Base-by-base conservation (phyloP, 2,329 filamentous ascomycete genomes). In the Penicillium psychrosexuale region DNA sequence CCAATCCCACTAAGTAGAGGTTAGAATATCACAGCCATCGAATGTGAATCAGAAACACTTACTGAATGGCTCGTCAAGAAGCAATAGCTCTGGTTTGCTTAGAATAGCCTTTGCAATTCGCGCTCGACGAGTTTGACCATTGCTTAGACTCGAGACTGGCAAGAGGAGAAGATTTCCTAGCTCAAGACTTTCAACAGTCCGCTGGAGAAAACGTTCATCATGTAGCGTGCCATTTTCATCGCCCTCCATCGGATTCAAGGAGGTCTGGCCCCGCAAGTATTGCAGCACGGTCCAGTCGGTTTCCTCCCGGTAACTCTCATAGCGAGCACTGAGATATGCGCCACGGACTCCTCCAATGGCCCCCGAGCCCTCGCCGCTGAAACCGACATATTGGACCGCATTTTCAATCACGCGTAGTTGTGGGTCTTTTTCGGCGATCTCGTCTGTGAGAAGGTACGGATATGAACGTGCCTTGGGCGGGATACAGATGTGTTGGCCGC, bases 31-130 rank as follows among this genome's bases (percentile, higher is more conserved):
- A 44, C 5, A 43, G 19, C 13, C 37, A 61, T 36, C 61, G 42
- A 44, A n/a, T 5, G 5, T 3, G 7, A 22, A n/a, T 44, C 13
- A 31, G 8, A 6, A 17, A 9, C 2, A 69, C 77, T 67, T 69
- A 83, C 80, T 96, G 68, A 97, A 97, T 1, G 94, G 93, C 65
- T 96, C 93, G 73, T 99, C 94, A 2, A 96, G 79, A 49, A 97
- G 79, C 57, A 99, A 69, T 11, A 96, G 81, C 71, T 95, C 89
- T 0, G 94, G 94, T 49, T 82, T 82, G 7, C 80, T 85, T 55
- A 97, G 79, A 47, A 99, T 75, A 0, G 92, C 91, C 64, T 91
- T 89, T 2, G 91, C 94, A 62, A 99, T 96, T 58, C 90, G 84
- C 8, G 93, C 89, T 51, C 94, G 80, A 60, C 93, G 81, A 7